Base-by-base conservation (phyloP, 1,284 basidiomycete species). In the Tausonia pullulans region DNA sequence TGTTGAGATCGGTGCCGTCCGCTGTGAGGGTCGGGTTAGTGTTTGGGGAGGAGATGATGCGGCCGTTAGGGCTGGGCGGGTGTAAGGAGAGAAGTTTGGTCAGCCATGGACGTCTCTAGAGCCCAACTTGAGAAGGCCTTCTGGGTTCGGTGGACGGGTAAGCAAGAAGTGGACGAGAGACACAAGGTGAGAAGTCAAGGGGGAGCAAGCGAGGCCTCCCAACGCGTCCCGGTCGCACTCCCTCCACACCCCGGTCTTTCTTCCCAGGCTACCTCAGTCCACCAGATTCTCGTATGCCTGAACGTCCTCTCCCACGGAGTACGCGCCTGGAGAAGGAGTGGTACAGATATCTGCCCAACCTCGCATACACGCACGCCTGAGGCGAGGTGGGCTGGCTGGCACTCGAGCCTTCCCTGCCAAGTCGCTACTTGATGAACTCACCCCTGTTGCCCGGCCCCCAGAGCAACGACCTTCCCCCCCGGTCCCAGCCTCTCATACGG, bases 1-100 rank as follows among this genome's bases (percentile, higher is more conserved):
- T 58, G 59, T 64, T 64, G 63, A 64, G 63, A 40, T 58, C 52
- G 9, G 63, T 64, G 0, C 72, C 72, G 58, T 71, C 67, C 8
- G 65, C 68, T 1, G 64, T 68, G 45, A 74, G 65, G 10, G 67
- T 68, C 3, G 72, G 70, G 60, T 74, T 75, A 4, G 72, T 73
- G 61, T 68, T 72, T 11, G 74, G 74, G 10, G 74, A 64, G 2
- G 68, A 69, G 46, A 69, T 69, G 52, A 57, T 57, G 45, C 62
- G 65, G 5, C 67, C 63, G 13, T 53, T 54, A 7, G 60, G 27
- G 1, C 54, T 43, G 10, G 46, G 9, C 2, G 55, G 40, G 46
- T 5, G 9, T 3, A 9, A 13, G 3, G n/a, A 41, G 13, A 48
- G n/a, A 27, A 27, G 2, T 16, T 6, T 3, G n/a, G 58, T 48